Conservation (phyloP, 305 asterid genomes). For the Salvia sclarea region DNA sequence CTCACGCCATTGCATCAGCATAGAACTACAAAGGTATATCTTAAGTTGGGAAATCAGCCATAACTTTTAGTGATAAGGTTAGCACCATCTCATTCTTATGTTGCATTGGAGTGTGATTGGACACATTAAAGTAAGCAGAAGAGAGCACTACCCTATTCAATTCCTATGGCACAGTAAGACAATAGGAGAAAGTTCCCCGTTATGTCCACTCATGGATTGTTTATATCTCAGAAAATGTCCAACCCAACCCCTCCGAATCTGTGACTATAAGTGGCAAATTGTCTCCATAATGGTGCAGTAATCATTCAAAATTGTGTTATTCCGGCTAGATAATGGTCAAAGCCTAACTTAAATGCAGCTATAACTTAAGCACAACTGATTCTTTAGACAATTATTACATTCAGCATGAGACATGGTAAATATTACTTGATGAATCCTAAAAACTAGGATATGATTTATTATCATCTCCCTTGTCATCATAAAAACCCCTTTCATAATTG, state of each 20-base stretch:
- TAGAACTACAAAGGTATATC: not conserved
- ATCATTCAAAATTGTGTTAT: not conserved
- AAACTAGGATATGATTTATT: not conserved
- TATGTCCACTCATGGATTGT: not conserved
- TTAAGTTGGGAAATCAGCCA: not conserved
- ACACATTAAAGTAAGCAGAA: not conserved
- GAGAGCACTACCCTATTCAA: not conserved
- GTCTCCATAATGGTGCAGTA: not conserved
- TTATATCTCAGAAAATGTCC: not conserved
- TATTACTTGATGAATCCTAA: not conserved
- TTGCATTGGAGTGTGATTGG: not conserved
- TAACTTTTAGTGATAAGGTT: not conserved
- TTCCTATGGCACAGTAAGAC: slow-evolving; percentile 1
- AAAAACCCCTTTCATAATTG: not conserved
- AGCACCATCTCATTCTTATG: not conserved
- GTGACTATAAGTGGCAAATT: not conserved
- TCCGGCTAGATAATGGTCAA: slow-evolving; percentile 1
- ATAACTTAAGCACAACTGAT: not conserved
- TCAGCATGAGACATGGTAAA: not conserved
- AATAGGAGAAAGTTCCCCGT: not conserved
- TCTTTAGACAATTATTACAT: not conserved
- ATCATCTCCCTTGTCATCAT: not conserved
- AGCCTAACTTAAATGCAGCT: not conserved
- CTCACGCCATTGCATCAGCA: slow-evolving; percentile 28
- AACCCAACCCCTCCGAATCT: not conserved